A percentile compares a stretch with the other conserved stretches of the same genome.
These are phyloP conservation scores for Nicotiana paniculata DNA, from an alignment of 257 asterid species.

Conservation along the genomic window DNA sequence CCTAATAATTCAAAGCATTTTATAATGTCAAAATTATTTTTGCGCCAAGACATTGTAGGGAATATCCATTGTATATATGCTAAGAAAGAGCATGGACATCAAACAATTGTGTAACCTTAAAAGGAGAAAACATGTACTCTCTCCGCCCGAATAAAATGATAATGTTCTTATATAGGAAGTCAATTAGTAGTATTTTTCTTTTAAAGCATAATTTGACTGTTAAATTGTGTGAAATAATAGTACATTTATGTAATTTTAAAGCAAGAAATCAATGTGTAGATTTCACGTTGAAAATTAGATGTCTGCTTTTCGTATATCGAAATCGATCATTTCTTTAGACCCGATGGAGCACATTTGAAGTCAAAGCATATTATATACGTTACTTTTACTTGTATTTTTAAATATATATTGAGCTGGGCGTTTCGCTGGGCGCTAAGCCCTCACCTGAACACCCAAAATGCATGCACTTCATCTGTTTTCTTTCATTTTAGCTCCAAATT, in stretches of 20 bases:
- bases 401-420: neutral
- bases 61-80: neutral
- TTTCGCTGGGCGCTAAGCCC: too few species aligned
- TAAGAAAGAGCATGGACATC: neutral
- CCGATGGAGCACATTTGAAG: neutral
- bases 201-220: neutral
- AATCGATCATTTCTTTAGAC: neutral
- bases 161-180: neutral
- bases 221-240: neutral
- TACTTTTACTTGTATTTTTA: neutral
- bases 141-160: neutral
- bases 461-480: too few species aligned
- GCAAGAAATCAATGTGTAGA: neutral
- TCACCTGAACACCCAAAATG: too few species aligned
- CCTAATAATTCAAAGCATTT: neutral
- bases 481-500: too few species aligned
- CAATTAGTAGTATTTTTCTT: neutral
- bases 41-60: neutral
- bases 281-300: neutral
- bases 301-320: neutral
- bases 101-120: neutral
- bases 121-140: neutral
- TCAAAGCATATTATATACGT: neutral
- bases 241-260: neutral
- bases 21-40: constrained; percentile 11